Evolutionary conservation across 2,329 filamentous ascomycete genomes (phyloP), one percentile per base, ranked within the genome.

Genomic region (Exophiala dermatitidis): DNA sequence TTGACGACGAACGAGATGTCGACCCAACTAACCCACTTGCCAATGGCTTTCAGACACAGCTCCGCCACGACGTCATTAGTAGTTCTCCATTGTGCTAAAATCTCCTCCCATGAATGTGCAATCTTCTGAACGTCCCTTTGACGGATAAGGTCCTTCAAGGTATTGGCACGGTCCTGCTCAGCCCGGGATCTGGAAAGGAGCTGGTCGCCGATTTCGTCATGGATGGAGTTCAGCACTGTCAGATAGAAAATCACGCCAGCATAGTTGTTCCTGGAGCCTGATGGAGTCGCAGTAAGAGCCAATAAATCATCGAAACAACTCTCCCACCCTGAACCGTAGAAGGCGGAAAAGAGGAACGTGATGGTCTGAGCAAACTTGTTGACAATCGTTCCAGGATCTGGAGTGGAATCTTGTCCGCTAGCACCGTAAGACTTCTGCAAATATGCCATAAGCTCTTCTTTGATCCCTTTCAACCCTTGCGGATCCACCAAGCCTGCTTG

Each of bases 11-110:
- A 77, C 47, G 86, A 87, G 64, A 98, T 97, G 67, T 97, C 93
- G 65, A 94, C 95, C 93, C 93, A 98, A 78, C 90, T 94, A 56
- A 95, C 90, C 91, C 93, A 98, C 69, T 91, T 93, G 36, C 89
- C 90, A 60, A 98, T 83, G n/a, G 90, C 86, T 71, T 86, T 89
- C 49, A 98, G 77, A 63, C 88, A 90, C 78, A 94, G 84, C 69
- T 96, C 90, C 41, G 95, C 79, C 53, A 97, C 79, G 40, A 73
- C 69, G 65, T 90, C 84, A 61, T 86, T 81, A 53, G 82, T 79
- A 52, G 81, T 80, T 61, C 78, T 77, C 79, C 90, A 97, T 64
- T 85, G 82, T 7, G 82, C 78, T 51, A 98, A 77, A 42, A 98
- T 85, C 65, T 95, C 87, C 69, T 93, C 88, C 93, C 93, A 98